Conservation (phyloP, 768 basidiomycete species). For the Candolleomyces eurysporus region DNA sequence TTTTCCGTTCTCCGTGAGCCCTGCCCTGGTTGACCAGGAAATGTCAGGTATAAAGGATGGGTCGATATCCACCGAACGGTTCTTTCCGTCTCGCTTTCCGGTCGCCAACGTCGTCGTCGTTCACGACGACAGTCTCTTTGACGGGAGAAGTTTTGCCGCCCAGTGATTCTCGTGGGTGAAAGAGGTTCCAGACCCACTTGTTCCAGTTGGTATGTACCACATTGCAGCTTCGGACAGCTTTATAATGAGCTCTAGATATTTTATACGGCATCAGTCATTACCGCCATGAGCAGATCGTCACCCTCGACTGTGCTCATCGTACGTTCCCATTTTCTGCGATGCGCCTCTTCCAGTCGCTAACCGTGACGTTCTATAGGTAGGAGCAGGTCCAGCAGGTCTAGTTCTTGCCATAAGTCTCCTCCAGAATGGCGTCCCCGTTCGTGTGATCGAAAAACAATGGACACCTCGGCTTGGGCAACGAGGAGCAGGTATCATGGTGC, state of each 20-base stretch:
- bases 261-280: neutral
- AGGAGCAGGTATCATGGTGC: conserved; percentile 11
- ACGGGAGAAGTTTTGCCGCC: too few species aligned
- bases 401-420: conserved; percentile 13
- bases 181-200: too few species aligned
- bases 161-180: too few species aligned
- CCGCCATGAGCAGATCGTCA: neutral
- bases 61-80: too few species aligned
- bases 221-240: too few species aligned
- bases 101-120: too few species aligned
- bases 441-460: conserved; percentile 14
- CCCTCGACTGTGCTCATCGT: conserved; percentile 20
- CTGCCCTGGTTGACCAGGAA: too few species aligned
- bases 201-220: too few species aligned
- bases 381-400: conserved; percentile 15
- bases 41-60: too few species aligned
- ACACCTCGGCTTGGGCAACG: conserved; percentile 12
- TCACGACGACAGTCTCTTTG: too few species aligned
- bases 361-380: conserved; percentile 4
- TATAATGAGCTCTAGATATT: neutral
- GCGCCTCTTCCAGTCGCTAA: neutral
- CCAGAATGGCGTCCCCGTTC: conserved; percentile 15
- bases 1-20: too few species aligned
- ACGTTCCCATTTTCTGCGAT: conserved; percentile 3
- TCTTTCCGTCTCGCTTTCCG: too few species aligned